phyloP scores from a whole-genome alignment of 225 moss, liverwort and hornwort species.

The Lunularia cruciata region DNA sequence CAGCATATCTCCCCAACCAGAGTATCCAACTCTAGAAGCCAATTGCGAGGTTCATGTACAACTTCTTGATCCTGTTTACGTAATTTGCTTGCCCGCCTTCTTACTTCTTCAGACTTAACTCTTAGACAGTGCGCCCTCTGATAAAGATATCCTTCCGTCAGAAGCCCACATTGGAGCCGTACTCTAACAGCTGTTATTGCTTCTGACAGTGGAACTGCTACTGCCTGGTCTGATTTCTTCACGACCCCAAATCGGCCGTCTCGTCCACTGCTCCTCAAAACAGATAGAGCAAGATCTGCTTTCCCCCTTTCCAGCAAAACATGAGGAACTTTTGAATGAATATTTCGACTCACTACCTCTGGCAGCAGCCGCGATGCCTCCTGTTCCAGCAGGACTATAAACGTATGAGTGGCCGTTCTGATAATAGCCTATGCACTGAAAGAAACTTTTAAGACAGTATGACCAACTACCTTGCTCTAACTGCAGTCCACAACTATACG shows the following conservation, averaged over 20 bases:
- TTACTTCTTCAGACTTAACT: constrained; percentile 63
- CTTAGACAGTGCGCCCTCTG: constrained; percentile 77
- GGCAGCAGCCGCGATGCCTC: constrained; percentile 81
- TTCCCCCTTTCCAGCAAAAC: constrained; percentile 57
- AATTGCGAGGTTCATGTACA: constrained; percentile 44
- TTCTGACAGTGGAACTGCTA: constrained; percentile 66
- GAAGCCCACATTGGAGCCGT: constrained; percentile 76
- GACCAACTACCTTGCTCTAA: too few species aligned
- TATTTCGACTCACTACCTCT: constrained; percentile 72
- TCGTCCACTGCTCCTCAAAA: constrained; percentile 83
- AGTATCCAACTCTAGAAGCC: constrained; percentile 60
- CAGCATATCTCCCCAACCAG: constrained; percentile 86
- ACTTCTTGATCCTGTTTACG: constrained; percentile 24
- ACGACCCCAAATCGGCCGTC: constrained; percentile 52
- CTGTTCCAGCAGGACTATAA: constrained; percentile 28
- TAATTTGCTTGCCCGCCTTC: constrained; percentile 24
- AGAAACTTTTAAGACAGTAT: too few species aligned
- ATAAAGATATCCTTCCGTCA: constrained; percentile 77
- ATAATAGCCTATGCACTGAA: too few species aligned
- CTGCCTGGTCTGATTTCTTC: constrained; percentile 30
- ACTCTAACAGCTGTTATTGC: constrained; percentile 87
- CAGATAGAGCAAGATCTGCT: constrained; percentile 56
- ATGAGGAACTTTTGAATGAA: constrained; percentile 84
- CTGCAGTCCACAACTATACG: too few species aligned
- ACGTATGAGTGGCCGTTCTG: too few species aligned